Base-by-base conservation (phyloP, 2,329 filamentous ascomycete genomes). In the Epichloe hybrida region DNA sequence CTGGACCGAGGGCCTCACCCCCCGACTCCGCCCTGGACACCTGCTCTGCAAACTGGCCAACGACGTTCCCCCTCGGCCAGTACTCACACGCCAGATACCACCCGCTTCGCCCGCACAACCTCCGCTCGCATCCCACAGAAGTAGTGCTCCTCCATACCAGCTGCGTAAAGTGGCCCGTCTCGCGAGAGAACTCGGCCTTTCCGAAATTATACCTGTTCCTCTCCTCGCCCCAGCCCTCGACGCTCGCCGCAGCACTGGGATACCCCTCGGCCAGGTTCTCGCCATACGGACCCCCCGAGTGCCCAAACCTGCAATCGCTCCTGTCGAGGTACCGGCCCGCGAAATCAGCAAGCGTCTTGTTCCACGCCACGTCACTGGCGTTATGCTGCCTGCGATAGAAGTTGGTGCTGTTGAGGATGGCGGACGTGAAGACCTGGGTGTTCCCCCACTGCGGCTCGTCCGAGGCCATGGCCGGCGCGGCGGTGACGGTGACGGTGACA, bases 21-120 rank as follows among this genome's bases (percentile, higher is more conserved):
- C 34, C 41, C 5, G 45, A 43, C 23, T 36, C 40, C 11, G 21
- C 20, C 37, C 40, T 15, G 6, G 43, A 44, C 12, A 68, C 66
- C 51, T 68, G 56, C 0, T 72, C 66, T 37, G 61, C 66, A 52
- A 76, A 80, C 55, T 69, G 61, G 0, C 75, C 78, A 2, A 72
- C 60, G 0, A 86, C 69, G 59, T 88, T 87, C 0, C 84, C 84
- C 1, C 72, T 63, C 1, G 84, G 83, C 69, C 72, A 82, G 64
- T 86, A 87, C 66, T 86, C 81, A 57, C 83, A 88, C 23, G 80
- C 80, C 0, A 86, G 68, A 63, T 77, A 84, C 78, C 80, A 86
- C 0, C 80, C 80, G 37, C 65, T 66, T 34, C 63, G 62, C 1
- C 63, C 66, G 49, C 57, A 58, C 40, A 39, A 8, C 17, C 51